Conservation (phyloP, 805 yeast species). For the Ogataea saltuana region DNA sequence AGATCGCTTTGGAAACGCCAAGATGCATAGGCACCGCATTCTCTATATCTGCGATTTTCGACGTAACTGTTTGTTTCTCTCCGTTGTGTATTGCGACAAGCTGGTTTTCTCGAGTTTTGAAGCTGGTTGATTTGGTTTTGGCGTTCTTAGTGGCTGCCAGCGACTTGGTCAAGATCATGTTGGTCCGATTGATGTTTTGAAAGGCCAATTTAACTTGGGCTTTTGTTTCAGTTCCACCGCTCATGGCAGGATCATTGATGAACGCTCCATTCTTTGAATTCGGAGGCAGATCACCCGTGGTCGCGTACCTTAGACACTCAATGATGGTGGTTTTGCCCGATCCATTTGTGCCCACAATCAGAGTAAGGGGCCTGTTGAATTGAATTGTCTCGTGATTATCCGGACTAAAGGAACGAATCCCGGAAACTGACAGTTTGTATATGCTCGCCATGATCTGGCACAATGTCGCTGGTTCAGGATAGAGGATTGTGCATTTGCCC, state of each 20-base stretch:
- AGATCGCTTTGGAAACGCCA: slow-evolving; percentile 85
- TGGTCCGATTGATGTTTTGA: slow-evolving; percentile 65
- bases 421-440: slow-evolving; percentile 71
- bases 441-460: slow-evolving; percentile 42
- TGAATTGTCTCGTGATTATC: slow-evolving; percentile 80
- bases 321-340: slow-evolving; percentile 96
- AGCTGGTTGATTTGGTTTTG: slow-evolving; percentile 51
- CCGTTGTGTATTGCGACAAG: slow-evolving; percentile 65
- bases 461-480: no score
- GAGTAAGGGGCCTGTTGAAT: slow-evolving; percentile 86
- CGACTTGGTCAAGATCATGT: slow-evolving; percentile 84
- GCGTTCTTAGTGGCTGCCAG: slow-evolving; percentile 71
- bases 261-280: slow-evolving; percentile 96
- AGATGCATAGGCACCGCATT: slow-evolving; percentile 74
- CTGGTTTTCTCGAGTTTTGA: slow-evolving; percentile 92
- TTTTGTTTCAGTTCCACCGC: slow-evolving; percentile 71
- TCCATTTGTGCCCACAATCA: slow-evolving; percentile 95
- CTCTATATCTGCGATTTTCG: slow-evolving; percentile 84
- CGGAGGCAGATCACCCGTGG: slow-evolving; percentile 96
- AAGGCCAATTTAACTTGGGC: slow-evolving; percentile 93
- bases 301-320: slow-evolving; percentile 89
- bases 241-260: slow-evolving; percentile 85
- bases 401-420: slow-evolving; percentile 90
- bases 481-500: no score
- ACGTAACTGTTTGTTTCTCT: slow-evolving; percentile 70